phyloP scores from a whole-genome alignment of 208 protist genomes.

The Acanthamoeba castellanii region DNA sequence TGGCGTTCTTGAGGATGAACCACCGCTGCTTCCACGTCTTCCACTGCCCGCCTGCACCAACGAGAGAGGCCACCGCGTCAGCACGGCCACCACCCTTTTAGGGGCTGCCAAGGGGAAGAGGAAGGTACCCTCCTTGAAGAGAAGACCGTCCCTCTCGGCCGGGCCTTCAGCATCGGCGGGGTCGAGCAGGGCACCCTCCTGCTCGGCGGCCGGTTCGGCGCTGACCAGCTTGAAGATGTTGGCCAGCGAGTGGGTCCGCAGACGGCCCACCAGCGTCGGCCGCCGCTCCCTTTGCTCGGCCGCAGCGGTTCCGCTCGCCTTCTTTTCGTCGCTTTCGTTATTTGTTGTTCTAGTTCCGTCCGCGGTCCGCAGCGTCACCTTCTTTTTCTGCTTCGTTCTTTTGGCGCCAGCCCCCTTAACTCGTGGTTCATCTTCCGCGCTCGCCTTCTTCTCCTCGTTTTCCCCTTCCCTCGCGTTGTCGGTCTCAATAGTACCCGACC shows the following conservation, averaged over 20 bases:
- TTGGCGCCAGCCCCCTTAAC: background rate
- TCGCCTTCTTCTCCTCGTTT: background rate
- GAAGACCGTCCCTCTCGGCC: background rate
- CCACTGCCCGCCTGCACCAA: slow-evolving; percentile 7
- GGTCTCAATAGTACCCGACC: too few relatives aligned
- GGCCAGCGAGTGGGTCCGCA: background rate
- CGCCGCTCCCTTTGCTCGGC: background rate
- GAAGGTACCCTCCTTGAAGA: slow-evolving; percentile 19
- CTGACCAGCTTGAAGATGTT: background rate
- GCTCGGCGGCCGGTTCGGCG: background rate
- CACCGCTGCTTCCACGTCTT: slow-evolving; percentile 38
- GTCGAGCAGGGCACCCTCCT: background rate
- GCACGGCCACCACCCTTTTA: background rate
- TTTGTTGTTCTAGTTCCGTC: background rate
- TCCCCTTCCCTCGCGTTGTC: background rate
- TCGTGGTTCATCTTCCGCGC: background rate
- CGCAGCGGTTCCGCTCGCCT: background rate
- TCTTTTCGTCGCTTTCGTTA: slow-evolving; percentile 17
- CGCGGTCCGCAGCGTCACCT: background rate
- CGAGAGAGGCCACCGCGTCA: background rate
- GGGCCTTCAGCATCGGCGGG: background rate
- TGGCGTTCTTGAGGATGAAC: slow-evolving; percentile 57
- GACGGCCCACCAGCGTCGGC: background rate
- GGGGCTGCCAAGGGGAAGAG: background rate
- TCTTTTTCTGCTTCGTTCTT: background rate